These are phyloP conservation scores for Allantophomopsis lycopodina DNA, from an alignment of 2,329 filamentous ascomycete species.

Conservation along the genomic window DNA sequence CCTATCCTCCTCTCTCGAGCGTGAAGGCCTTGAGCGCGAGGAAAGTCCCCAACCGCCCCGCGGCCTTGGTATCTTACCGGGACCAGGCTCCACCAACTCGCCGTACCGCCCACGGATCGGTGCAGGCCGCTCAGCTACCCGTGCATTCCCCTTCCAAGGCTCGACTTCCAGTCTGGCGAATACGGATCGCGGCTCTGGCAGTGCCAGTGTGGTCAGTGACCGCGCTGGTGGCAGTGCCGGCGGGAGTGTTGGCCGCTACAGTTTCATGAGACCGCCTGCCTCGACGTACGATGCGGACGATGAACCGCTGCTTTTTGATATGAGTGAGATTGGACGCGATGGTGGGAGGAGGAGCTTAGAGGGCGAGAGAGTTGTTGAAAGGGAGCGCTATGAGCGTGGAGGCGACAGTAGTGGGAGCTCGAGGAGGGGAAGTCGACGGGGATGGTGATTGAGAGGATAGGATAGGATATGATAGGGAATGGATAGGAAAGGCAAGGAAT, in stretches of 20 bases:
- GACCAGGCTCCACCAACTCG: slow-evolving; percentile 13
- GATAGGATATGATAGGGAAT: no score
- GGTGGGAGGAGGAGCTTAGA: slow-evolving; percentile 44
- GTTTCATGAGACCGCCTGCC: slow-evolving; percentile 25
- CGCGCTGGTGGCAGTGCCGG: slow-evolving; percentile 14
- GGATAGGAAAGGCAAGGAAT: no score
- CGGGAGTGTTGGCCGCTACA: slow-evolving; percentile 20
- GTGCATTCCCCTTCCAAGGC: slow-evolving; percentile 13
- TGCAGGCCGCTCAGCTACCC: slow-evolving; percentile 17
- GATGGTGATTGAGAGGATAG: no score
- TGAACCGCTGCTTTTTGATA: slow-evolving; percentile 58
- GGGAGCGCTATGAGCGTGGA: slow-evolving; percentile 7
- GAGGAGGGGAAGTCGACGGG: no score
- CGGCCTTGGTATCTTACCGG: slow-evolving; percentile 3
- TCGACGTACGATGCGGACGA: slow-evolving; percentile 42
- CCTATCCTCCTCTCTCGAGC: slow-evolving; percentile 14
- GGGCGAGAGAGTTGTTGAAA: slow-evolving; percentile 22
- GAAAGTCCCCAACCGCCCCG: slow-evolving; percentile 12
- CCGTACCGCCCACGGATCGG: slow-evolving; percentile 17
- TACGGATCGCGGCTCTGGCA: slow-evolving; percentile 15
- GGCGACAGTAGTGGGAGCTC: neutral
- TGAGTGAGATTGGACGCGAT: slow-evolving; percentile 52
- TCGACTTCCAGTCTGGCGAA: slow-evolving; percentile 19
- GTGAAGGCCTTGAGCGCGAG: slow-evolving; percentile 5
- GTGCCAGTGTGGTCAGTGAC: slow-evolving; percentile 16